Evolutionary conservation across 352 stramenopile genomes (phyloP).

Genomic region (Pythium plurisporium): DNA sequence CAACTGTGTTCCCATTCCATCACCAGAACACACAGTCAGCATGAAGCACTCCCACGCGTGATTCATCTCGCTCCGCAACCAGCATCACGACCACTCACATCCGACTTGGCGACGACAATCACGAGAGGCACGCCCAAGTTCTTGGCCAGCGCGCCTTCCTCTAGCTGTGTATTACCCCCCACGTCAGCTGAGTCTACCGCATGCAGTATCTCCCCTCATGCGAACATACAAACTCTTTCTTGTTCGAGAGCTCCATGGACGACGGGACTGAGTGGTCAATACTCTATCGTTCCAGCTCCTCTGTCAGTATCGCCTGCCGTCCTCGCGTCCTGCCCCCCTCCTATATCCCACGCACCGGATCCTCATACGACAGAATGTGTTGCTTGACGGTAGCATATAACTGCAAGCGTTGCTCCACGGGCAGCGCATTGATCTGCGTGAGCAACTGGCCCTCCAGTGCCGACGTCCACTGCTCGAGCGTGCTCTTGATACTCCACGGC

Average conservation of each 20-base stretch:
- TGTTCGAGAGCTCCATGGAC: conserved; percentile 51
- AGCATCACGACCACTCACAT: conserved; percentile 38
- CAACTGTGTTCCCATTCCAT: conserved; percentile 39
- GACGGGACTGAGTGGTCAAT: conserved; percentile 48
- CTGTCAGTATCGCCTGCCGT: not conserved
- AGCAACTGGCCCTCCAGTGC: conserved; percentile 64
- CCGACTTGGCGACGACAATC: conserved; percentile 69
- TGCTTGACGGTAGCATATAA: conserved; percentile 66
- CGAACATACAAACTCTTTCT: conserved; percentile 60
- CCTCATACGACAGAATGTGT: conserved; percentile 71
- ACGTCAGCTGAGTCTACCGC: not conserved
- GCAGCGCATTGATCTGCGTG: conserved; percentile 64
- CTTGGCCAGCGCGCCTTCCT: conserved; percentile 73
- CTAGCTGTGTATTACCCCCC: conserved; percentile 31
- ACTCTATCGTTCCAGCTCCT: conserved; percentile 26
- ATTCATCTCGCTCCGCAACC: no score
- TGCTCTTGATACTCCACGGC: conserved; percentile 80
- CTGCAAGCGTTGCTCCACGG: conserved; percentile 42
- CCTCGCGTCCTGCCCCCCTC: no score
- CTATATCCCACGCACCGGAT: conserved; percentile 45
- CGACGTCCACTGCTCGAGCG: conserved; percentile 77
- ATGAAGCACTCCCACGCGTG: not conserved
- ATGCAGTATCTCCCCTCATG: not conserved
- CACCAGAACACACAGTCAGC: not conserved
- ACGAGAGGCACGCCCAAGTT: conserved; percentile 75